These are phyloP conservation scores for Tripterygium wilfordii DNA, from an alignment of 177 flowering plant genomes.

Conservation along the genomic window DNA sequence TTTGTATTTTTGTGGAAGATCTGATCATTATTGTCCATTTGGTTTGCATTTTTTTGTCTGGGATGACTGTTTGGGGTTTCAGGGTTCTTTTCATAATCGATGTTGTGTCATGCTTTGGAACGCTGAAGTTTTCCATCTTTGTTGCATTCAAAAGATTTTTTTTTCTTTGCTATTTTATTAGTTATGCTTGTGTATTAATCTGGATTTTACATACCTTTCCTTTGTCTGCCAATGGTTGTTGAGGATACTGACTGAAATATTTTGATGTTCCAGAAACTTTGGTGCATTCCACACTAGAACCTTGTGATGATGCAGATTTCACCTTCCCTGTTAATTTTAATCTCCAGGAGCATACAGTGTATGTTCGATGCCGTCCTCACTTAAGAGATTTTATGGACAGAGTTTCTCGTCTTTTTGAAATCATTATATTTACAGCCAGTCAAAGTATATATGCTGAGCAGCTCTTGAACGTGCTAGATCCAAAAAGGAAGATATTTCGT, in stretches of 20 bases:
- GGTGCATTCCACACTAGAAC: conserved; percentile 88
- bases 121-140: too few relatives aligned
- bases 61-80: too few relatives aligned
- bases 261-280: conserved; percentile 71
- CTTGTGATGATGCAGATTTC: conserved; percentile 86
- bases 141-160: too few relatives aligned
- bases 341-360: conserved; percentile 67
- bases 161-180: background rate
- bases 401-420: conserved; percentile 77
- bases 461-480: conserved; percentile 90
- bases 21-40: too few relatives aligned
- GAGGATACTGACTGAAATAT: background rate
- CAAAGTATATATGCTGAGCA: conserved; percentile 98
- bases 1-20: too few relatives aligned
- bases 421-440: conserved; percentile 97
- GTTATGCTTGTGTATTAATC: too few relatives aligned
- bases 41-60: too few relatives aligned
- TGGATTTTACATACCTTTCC: too few relatives aligned
- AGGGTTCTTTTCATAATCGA: too few relatives aligned
- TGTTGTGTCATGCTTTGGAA: too few relatives aligned
- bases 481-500: conserved; percentile 84
- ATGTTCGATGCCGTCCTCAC: conserved; percentile 91
- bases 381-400: conserved; percentile 80
- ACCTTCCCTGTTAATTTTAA: conserved; percentile 86
- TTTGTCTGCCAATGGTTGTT: too few relatives aligned